These are phyloP conservation scores for Parsonsia alboflavescens DNA, from an alignment of 257 asterid species.

Conservation along the genomic window DNA sequence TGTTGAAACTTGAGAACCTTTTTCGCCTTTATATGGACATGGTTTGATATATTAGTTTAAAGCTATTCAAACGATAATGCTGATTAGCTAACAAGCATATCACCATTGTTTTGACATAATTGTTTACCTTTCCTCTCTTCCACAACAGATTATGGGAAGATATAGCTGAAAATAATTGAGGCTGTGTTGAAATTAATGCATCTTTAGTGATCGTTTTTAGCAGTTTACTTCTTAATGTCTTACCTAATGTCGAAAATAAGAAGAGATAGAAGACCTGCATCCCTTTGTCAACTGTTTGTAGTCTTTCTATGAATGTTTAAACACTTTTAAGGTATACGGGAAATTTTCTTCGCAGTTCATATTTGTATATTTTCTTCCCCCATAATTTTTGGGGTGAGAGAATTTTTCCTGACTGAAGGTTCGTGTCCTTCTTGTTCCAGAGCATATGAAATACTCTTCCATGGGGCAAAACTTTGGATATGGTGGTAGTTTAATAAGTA, in stretches of 20 bases:
- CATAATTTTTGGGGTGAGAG: background rate
- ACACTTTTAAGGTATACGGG: background rate
- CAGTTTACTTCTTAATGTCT: background rate
- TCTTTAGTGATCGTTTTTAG: constrained; percentile 1
- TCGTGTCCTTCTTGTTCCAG: background rate
- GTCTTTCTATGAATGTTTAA: background rate
- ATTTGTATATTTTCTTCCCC: background rate
- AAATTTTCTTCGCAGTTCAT: background rate
- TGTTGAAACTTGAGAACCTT: background rate
- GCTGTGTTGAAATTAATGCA: background rate
- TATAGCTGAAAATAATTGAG: background rate
- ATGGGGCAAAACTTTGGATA: background rate
- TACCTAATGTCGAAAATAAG: background rate
- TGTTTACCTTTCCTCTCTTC: background rate
- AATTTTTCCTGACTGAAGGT: background rate
- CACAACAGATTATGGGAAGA: constrained; percentile 1
- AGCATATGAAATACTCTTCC: background rate
- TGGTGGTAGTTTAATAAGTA: background rate
- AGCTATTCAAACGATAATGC: constrained; percentile 1
- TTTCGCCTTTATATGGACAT: background rate
- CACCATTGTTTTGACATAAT: background rate
- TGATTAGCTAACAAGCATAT: background rate
- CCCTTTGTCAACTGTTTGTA: background rate
- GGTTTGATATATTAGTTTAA: constrained; percentile 1
- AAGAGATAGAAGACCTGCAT: background rate